Evolutionary conservation across 75 land plant species (phyloP).

Genomic region (Chamaecyparis obtusa): DNA sequence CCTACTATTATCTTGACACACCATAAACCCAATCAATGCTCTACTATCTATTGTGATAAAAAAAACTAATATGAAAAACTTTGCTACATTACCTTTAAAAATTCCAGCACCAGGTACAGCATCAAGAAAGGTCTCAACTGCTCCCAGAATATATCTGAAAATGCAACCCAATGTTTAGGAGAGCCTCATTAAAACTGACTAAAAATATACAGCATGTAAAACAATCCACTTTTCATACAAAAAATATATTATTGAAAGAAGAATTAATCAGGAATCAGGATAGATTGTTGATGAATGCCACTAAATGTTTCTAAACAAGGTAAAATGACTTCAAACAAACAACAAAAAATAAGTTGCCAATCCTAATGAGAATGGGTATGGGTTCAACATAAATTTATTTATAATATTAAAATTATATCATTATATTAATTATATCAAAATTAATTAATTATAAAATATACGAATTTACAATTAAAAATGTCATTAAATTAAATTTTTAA

Average conservation of each 20-base stretch:
- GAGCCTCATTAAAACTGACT: neutral
- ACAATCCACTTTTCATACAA: neutral
- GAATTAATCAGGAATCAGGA: neutral
- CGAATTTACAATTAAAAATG: no score
- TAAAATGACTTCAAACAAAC: no score
- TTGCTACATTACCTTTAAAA: conserved; percentile 62
- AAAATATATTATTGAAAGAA: neutral
- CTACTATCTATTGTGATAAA: neutral
- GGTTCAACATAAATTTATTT: no score
- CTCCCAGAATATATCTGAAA: conserved; percentile 92
- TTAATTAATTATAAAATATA: no score
- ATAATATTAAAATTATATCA: no score
- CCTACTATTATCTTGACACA: neutral
- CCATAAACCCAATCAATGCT: neutral
- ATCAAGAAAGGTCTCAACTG: conserved; percentile 95
- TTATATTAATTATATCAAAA: no score
- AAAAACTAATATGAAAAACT: neutral
- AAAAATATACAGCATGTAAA: neutral
- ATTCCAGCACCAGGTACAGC: conserved; percentile 95
- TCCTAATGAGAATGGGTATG: no score
- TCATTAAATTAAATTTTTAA: no score
- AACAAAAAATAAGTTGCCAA: no score
- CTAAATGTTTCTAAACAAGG: no score
- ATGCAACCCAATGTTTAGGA: conserved; percentile 2
- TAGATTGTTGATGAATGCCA: no score